Conservation (phyloP, 2,329 filamentous ascomycete species). For the Metarhizium brunneum region DNA sequence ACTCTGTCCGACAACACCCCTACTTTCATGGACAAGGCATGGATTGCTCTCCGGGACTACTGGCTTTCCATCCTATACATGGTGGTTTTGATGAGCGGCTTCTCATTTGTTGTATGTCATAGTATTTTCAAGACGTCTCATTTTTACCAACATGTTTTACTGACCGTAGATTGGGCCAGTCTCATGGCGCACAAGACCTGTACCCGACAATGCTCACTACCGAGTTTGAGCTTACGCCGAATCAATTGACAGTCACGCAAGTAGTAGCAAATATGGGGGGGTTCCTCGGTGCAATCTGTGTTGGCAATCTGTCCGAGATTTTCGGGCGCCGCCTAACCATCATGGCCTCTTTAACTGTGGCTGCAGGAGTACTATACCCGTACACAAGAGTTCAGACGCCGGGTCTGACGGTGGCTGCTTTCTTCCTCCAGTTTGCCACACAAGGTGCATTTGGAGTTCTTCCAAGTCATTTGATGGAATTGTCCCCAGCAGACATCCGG, state of each 20-base stretch:
- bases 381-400: conserved; percentile 2
- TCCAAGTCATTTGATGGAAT: conserved; percentile 1
- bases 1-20: conserved; percentile 27
- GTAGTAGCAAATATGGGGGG: conserved; percentile 3
- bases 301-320: not conserved
- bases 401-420: not conserved
- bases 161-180: not conserved
- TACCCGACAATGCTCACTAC: not conserved
- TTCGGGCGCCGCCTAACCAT: conserved; percentile 1
- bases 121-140: too few relatives aligned
- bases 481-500: not conserved
- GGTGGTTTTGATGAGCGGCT: not conserved
- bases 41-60: not conserved
- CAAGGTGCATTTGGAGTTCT: conserved; percentile 3
- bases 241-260: not conserved
- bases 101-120: not conserved
- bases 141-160: not conserved
- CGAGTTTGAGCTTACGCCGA: not conserved
- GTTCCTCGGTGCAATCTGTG: not conserved
- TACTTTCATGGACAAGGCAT: conserved; percentile 32
- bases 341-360: not conserved
- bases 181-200: not conserved
- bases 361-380: not conserved
- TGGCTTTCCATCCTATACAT: not conserved
- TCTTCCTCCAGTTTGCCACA: not conserved